Evolutionary conservation across 2,329 filamentous ascomycete species (phyloP), one percentile per base, ranked within the genome.

Genomic region (Colletotrichum agaves): DNA sequence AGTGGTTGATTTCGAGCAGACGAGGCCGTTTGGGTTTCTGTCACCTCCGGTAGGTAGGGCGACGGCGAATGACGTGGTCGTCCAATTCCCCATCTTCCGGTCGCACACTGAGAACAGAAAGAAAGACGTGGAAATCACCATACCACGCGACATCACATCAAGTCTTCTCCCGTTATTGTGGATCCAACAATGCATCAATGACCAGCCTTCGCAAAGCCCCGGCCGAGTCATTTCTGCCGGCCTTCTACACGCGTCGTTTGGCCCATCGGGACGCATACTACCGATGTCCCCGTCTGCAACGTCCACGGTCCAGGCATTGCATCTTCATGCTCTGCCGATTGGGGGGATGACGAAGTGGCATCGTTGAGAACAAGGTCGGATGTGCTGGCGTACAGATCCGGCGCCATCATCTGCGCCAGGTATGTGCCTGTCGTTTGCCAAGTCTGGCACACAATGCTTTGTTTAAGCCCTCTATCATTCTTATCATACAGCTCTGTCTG

Each of bases 341-440:
- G 19, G 47, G 23, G 12, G 10, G 1, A 41, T n/a, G 55, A 15
- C 37, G 21, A 43, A 19, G 44, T 57, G 23, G 31, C 60, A 46
- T 27, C 19, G 49, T 7, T 33, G 49, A 50, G 35, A 44, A 57
- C 31, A 31, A 53, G 35, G 35, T 46, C 50, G 52, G 64, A 53
- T 67, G 52, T 37, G 64, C 44, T 67, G 64, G 44, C 64, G 58
- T 13, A 58, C 64, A 46, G 52, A 53, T 58, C 63, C 37, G 43
- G 64, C 60, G 27, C 60, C 60, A 17, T 47, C 23, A 58, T 46
- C 50, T 67, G 60, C 64, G 37, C 52, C 60, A 67, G 60, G 52
- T 44, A 67, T 52, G 46, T 52, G 31, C 23, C 50, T 19, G 19
- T 6, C 31, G 52, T 58, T 67, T 60, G 64, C 23, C n/a, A 63